Conservation (phyloP, 805 yeast species). For the Candida pseudoglaebosa region DNA sequence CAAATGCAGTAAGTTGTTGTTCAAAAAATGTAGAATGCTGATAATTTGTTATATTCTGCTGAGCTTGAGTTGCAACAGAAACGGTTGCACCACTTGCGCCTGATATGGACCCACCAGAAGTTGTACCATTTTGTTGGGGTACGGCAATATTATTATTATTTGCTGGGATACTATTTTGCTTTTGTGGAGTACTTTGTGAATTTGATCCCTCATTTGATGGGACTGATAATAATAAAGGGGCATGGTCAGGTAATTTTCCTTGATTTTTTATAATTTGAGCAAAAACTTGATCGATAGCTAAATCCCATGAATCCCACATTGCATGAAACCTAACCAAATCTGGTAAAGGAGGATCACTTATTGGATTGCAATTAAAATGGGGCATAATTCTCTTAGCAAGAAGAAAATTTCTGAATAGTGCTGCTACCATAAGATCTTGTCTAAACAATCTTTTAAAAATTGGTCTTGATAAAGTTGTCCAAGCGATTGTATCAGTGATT, state of each 20-base stretch:
- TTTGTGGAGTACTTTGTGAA: constrained; percentile 1
- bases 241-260: constrained; percentile 15
- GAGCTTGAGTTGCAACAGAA: constrained; percentile 8
- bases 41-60: constrained; percentile 44
- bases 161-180: constrained; percentile 3
- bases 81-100: constrained; percentile 3
- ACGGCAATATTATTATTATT: constrained; percentile 4
- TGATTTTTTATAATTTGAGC: constrained; percentile 55
- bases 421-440: constrained; percentile 96
- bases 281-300: constrained; percentile 91
- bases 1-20: constrained; percentile 94
- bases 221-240: neutral
- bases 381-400: constrained; percentile 94
- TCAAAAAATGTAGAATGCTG: constrained; percentile 94
- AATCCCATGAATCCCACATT: constrained; percentile 98
- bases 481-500: constrained; percentile 95
- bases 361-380: constrained; percentile 86
- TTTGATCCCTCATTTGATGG: constrained; percentile 3
- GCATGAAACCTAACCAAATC: constrained; percentile 76
- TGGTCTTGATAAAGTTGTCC: constrained; percentile 88
- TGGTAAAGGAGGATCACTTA: constrained; percentile 90
- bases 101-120: constrained; percentile 5
- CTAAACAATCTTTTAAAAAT: constrained; percentile 86
- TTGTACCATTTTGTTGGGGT: constrained; percentile 4
- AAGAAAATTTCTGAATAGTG: constrained; percentile 86